Conservation (phyloP, 495 filamentous ascomycete species). For the Aspergillus carlsbadensis region DNA sequence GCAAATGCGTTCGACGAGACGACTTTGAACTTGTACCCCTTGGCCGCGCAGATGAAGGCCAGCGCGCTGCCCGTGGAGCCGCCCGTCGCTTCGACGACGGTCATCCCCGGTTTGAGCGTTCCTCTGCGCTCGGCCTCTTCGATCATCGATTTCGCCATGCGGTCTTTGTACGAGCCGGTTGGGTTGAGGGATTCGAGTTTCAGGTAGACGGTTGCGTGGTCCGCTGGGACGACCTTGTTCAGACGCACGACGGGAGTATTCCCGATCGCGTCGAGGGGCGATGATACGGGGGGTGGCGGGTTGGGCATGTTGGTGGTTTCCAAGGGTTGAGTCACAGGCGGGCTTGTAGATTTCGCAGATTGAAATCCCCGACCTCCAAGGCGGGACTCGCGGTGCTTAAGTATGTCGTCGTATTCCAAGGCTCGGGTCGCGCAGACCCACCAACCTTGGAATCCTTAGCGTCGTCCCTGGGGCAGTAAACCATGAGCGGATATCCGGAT, state of each 20-base stretch:
- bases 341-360: no score
- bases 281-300: neutral
- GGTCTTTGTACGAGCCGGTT: conserved; percentile 20
- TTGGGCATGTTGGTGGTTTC: no score
- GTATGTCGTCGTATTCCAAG: no score
- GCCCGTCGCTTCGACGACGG: conserved; percentile 18
- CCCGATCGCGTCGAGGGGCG: neutral
- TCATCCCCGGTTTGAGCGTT: conserved; percentile 17
- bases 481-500: no score
- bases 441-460: no score
- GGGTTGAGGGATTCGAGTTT: conserved; percentile 19
- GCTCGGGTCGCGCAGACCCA: no score
- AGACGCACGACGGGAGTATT: conserved; percentile 13
- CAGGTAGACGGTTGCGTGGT: conserved; percentile 9
- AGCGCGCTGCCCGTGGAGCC: conserved; percentile 18
- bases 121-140: conserved; percentile 17
- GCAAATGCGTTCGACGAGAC: conserved; percentile 19
- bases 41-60: conserved; percentile 17
- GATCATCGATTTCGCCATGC: conserved; percentile 20
- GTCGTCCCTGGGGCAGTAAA: no score
- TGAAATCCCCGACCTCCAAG: no score
- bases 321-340: no score
- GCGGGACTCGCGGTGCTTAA: no score
- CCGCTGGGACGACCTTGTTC: conserved; percentile 4
- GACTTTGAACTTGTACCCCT: conserved; percentile 11